A percentile compares a stretch with the other conserved stretches of the same genome.
Evolutionary conservation across 306 rosid species (phyloP).

Genomic region (Acacia crassicarpa): DNA sequence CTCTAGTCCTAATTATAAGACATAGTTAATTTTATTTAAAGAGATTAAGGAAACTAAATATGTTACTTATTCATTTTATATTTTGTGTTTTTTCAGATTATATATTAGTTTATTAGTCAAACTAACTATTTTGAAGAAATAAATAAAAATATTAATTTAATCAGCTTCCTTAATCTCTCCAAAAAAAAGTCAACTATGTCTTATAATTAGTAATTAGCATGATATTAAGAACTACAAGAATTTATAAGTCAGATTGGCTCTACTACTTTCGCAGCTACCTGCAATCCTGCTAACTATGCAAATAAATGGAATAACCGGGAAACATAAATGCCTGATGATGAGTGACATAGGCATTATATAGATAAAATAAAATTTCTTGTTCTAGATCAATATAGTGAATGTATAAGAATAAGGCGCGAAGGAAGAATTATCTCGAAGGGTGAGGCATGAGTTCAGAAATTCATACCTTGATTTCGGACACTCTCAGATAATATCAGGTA

Average conservation of each 20-base stretch:
- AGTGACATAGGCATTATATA: neutral
- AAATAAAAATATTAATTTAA: too few relatives aligned
- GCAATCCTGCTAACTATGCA: neutral
- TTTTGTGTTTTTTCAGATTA: too few relatives aligned
- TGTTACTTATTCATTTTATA: too few relatives aligned
- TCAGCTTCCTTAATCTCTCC: too few relatives aligned
- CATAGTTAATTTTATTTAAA: too few relatives aligned
- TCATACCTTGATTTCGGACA: conserved; percentile 63
- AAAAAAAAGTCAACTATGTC: too few relatives aligned
- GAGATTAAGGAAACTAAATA: too few relatives aligned
- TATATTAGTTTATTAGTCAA: too few relatives aligned
- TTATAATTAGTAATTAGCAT: too few relatives aligned
- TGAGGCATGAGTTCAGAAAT: neutral
- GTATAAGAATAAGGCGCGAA: neutral
- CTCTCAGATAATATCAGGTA: conserved; percentile 70
- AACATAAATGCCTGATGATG: neutral
- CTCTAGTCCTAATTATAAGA: too few relatives aligned
- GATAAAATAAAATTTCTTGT: neutral
- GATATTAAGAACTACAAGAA: neutral
- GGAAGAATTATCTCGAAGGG: neutral
- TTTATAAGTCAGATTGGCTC: neutral
- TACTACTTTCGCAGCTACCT: neutral
- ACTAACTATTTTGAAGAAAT: too few relatives aligned
- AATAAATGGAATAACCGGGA: neutral
- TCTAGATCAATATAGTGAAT: neutral